These are phyloP conservation scores for Scleroderma bovista DNA, from an alignment of 768 basidiomycete species.

Conservation along the genomic window DNA sequence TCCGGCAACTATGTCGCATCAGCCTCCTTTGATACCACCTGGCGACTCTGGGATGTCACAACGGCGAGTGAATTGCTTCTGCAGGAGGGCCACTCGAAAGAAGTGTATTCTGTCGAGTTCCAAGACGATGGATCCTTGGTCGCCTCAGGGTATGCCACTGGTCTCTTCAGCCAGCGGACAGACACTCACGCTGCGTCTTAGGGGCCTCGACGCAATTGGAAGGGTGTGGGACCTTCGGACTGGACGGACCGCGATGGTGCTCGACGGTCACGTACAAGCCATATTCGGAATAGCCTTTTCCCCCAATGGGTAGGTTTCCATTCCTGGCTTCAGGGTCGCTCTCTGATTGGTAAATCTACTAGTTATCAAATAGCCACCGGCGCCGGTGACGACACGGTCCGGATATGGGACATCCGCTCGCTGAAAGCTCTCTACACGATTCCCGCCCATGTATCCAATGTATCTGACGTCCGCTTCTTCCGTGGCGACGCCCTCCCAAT, in stretches of 20 bases:
- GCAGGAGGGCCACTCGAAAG: slow-evolving; percentile 97
- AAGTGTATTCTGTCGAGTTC: slow-evolving; percentile 94
- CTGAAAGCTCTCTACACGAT: slow-evolving; percentile 93
- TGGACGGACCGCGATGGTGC: slow-evolving; percentile 94
- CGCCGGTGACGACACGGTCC: slow-evolving; percentile 94
- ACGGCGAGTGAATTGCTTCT: slow-evolving; percentile 76
- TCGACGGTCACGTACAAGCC: slow-evolving; percentile 93
- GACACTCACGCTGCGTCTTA: slow-evolving; percentile 25
- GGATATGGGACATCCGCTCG: slow-evolving; percentile 97
- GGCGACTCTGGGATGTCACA: slow-evolving; percentile 93
- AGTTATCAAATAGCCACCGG: slow-evolving; percentile 98
- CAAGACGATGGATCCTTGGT: slow-evolving; percentile 91
- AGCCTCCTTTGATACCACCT: slow-evolving; percentile 95
- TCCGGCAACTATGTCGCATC: slow-evolving; percentile 91
- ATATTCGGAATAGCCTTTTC: slow-evolving; percentile 91
- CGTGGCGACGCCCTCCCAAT: slow-evolving; percentile 51
- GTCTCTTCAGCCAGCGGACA: neutral
- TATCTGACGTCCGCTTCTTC: slow-evolving; percentile 96
- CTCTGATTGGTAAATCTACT: slow-evolving; percentile 8
- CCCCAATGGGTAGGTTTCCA: slow-evolving; percentile 79
- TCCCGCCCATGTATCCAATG: slow-evolving; percentile 91
- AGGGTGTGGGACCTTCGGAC: slow-evolving; percentile 96
- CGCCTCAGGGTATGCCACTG: slow-evolving; percentile 75
- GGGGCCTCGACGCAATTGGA: slow-evolving; percentile 94
- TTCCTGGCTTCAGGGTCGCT: slow-evolving; percentile 1